These are phyloP conservation scores for Trichoderma aggressivum DNA, from an alignment of 2,329 filamentous ascomycete species.

Conservation along the genomic window DNA sequence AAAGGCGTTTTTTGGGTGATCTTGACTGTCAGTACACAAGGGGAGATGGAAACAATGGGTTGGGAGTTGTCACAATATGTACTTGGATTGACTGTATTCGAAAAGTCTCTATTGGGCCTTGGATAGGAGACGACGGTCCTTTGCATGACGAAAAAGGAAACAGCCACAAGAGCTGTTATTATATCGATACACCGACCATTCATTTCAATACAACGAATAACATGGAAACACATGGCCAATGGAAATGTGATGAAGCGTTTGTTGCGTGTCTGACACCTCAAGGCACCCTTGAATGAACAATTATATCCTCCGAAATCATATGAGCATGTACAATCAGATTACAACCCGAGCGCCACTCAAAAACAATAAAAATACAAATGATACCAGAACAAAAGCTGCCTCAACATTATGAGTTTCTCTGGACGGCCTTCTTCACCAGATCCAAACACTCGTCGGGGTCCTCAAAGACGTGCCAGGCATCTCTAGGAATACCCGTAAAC, in stretches of 20 bases:
- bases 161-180: neutral
- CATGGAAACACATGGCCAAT: neutral
- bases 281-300: neutral
- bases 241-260: neutral
- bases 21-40: neutral
- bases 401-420: conserved; percentile 5
- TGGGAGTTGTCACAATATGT: neutral
- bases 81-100: neutral
- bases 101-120: neutral
- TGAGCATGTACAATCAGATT: neutral
- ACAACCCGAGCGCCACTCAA: neutral
- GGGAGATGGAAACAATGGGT: neutral
- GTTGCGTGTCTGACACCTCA: neutral
- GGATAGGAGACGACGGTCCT: neutral
- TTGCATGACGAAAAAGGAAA: neutral
- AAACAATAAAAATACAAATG: neutral
- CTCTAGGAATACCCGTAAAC: conserved; percentile 68
- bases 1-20: conserved; percentile 1
- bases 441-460: conserved; percentile 62
- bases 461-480: conserved; percentile 79
- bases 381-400: neutral
- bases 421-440: conserved; percentile 30
- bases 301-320: neutral
- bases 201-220: neutral
- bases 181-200: neutral